These are phyloP conservation scores for Myxozyma kluyveri DNA, from an alignment of 805 yeast genomes.

Conservation along the genomic window DNA sequence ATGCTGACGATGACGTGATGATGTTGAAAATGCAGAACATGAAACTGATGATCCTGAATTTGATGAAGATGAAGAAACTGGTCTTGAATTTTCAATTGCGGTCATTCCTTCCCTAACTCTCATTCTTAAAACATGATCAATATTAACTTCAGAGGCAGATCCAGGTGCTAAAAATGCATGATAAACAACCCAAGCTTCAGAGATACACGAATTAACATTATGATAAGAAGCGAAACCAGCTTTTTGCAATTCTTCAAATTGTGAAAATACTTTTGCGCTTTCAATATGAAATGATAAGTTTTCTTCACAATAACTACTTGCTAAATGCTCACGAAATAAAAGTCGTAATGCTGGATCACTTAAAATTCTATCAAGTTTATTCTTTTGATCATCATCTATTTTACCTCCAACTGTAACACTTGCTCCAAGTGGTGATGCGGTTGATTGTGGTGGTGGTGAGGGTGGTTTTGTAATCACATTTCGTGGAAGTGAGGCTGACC, in stretches of 20 bases:
- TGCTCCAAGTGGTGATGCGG: conserved; percentile 8
- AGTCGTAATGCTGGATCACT: conserved; percentile 74
- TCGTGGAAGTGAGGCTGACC: neutral
- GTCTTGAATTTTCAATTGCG: neutral
- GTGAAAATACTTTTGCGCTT: conserved; percentile 46
- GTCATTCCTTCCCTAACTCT: conserved; percentile 24
- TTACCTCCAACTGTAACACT: conserved; percentile 3
- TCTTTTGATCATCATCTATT: conserved; percentile 8
- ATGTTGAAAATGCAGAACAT: neutral
- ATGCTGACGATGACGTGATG: neutral
- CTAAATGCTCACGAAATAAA: conserved; percentile 64
- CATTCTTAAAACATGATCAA: conserved; percentile 46
- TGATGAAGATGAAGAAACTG: neutral
- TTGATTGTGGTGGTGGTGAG: neutral
- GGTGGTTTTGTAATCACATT: neutral
- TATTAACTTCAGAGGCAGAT: conserved; percentile 68
- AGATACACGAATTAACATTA: conserved; percentile 36
- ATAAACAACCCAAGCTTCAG: conserved; percentile 62
- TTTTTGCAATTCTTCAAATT: conserved; percentile 14
- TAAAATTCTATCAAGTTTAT: conserved; percentile 46
- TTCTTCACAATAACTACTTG: conserved; percentile 65
- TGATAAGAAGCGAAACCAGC: conserved; percentile 1
- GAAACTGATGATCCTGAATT: neutral
- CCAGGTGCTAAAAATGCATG: conserved; percentile 62
- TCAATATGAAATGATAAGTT: conserved; percentile 70